Base-by-base conservation (phyloP, 331 rosid genomes). In the Rosa hybrid region DNA sequence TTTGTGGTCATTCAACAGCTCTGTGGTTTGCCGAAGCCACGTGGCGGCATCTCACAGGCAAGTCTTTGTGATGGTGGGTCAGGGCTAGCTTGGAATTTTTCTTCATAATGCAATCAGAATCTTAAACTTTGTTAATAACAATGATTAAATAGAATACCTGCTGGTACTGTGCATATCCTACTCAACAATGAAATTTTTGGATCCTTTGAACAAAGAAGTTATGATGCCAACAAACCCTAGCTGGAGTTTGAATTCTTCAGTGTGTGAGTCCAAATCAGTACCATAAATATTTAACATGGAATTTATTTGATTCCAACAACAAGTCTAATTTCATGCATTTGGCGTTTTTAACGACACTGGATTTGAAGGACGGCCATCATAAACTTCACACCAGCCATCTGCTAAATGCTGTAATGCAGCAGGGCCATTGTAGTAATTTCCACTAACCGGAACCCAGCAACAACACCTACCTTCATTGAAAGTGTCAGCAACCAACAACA, bases 381-480 rank as follows among this genome's bases (percentile, higher is more conserved):
- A 54, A 82, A 64, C 42, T 49, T 21, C 75, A 41, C 78, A 76
- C 46, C 75, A 27, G 53, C 78, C 81, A 6, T 77, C 75, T 50
- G 65, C 57, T 46, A 68, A 57, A 46, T 70, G 48, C 46, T 45
- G 71, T 23, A 11, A 34, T 17, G 57, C 77, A 59, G 48, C 48
- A 71, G 56, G 73, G 68, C 53, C 67, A 72, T 71, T 44, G 67
- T 51, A n/a, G 83, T 27, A 69, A 60, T 39, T 81, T 84, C 42
- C 45, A 25, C 9, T 41, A 49, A 65, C 42, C 69, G 84, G 84
- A 81, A 54, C 70, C 75, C 79, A 80, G 81, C 85, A 72, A 44
- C 16, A 70, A 74, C 89, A 87, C 73, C 93, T 68, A 83, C 90
- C 87, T 49, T 20, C 84, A 86, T 87, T 90, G 86, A 87, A 86